Evolutionary conservation across 345 rosid genomes (phyloP).

Genomic region (Ailanthus altissimus): DNA sequence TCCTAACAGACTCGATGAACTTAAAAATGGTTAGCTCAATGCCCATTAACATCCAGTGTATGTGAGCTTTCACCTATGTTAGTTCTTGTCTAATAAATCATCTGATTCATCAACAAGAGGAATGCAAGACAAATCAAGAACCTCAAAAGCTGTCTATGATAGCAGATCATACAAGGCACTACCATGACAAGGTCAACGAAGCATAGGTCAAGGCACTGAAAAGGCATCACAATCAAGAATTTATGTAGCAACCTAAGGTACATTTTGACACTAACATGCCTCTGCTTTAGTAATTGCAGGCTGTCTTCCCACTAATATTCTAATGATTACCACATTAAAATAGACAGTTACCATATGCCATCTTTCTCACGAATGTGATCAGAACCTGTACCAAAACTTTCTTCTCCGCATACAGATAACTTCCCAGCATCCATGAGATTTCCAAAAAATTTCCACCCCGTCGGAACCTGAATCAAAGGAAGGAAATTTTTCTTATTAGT

Average conservation of each 20-base stretch:
- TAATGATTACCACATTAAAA: conserved; percentile 1
- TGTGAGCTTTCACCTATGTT: no score
- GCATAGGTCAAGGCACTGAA: background rate
- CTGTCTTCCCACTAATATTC: background rate
- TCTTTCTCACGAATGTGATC: conserved; percentile 97
- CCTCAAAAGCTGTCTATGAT: background rate
- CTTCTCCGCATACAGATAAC: conserved; percentile 93
- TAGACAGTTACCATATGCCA: conserved; percentile 78
- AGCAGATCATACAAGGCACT: background rate
- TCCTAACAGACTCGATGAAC: no score
- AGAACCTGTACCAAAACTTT: conserved; percentile 97
- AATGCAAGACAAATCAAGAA: background rate
- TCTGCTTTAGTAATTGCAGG: background rate
- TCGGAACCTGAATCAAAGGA: conserved; percentile 66
- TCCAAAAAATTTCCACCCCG: conserved; percentile 97
- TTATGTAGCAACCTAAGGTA: background rate
- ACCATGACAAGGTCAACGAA: background rate
- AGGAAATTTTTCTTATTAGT: conserved; percentile 26
- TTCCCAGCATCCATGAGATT: conserved; percentile 97
- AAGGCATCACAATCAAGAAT: background rate
- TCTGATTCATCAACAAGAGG: background rate
- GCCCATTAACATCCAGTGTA: no score
- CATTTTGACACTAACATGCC: background rate
- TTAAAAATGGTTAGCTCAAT: no score
- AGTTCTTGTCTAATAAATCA: background rate